These are phyloP conservation scores for Jasminum sambac DNA, from an alignment of 257 asterid genomes.

Conservation along the genomic window DNA sequence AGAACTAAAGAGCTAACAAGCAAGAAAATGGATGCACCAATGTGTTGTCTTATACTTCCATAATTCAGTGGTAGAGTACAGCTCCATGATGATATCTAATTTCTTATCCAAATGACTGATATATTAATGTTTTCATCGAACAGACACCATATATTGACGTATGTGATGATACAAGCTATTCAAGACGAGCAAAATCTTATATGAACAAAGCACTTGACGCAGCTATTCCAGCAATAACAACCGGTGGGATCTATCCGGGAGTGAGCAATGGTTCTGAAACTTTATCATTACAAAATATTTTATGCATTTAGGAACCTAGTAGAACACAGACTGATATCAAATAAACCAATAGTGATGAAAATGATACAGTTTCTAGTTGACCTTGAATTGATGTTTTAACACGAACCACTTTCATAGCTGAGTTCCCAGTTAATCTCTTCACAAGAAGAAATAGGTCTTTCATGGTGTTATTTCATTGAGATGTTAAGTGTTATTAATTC, in stretches of 20 bases:
- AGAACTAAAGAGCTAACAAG: no score
- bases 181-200: conserved; percentile 75
- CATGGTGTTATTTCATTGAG: conserved; percentile 6
- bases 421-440: background rate
- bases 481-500: conserved; percentile 18
- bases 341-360: background rate
- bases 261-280: conserved; percentile 84
- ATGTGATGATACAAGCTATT: conserved; percentile 85
- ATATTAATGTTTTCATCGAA: conserved; percentile 20
- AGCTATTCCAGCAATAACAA: conserved; percentile 81
- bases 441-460: background rate
- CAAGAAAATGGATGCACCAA: no score
- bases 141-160: conserved; percentile 94
- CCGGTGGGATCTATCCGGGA: conserved; percentile 98
- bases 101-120: background rate
- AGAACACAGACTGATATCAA: background rate
- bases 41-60: conserved; percentile 12
- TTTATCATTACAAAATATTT: conserved; percentile 36
- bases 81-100: background rate
- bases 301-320: conserved; percentile 18
- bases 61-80: background rate
- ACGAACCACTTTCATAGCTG: background rate
- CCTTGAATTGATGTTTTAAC: background rate
- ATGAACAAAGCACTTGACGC: conserved; percentile 70
- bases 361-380: conserved; percentile 9